Evolutionary conservation across 345 rosid species (phyloP).

Genomic region (Salix dunnii): DNA sequence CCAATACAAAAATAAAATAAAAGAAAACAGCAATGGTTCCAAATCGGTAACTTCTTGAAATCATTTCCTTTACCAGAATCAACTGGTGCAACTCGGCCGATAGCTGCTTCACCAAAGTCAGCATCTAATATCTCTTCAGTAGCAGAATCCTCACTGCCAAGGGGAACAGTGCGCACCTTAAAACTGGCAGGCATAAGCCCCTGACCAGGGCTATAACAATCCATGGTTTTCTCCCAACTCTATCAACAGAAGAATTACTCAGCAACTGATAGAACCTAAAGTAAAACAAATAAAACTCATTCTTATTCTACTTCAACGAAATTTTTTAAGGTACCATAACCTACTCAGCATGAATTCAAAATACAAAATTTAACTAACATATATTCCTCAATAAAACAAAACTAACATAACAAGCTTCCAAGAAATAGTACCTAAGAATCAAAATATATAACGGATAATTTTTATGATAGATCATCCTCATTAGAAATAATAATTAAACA

Average conservation of each 20-base stretch:
- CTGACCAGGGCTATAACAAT: conserved; percentile 90
- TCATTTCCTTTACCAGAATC: conserved; percentile 51
- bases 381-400: neutral
- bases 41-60: neutral
- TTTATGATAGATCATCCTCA: neutral
- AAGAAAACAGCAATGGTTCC: neutral
- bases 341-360: conserved; percentile 1
- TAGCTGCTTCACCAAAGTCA: conserved; percentile 93
- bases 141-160: conserved; percentile 61
- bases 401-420: neutral
- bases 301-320: neutral
- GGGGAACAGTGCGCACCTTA: conserved; percentile 73
- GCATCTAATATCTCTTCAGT: conserved; percentile 80
- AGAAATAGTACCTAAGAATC: neutral
- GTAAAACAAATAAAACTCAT: neutral
- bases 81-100: conserved; percentile 92
- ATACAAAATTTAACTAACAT: conserved; percentile 5
- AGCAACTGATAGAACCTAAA: conserved; percentile 2
- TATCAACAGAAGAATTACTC: conserved; percentile 19
- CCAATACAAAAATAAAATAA: neutral
- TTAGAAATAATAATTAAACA: neutral
- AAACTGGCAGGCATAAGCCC: conserved; percentile 96
- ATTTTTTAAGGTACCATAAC: neutral
- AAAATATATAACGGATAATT: neutral
- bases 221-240: conserved; percentile 98